These are phyloP conservation scores for Cutaneotrichosporon cavernicola DNA, from an alignment of 1,284 basidiomycete genomes.

Conservation along the genomic window DNA sequence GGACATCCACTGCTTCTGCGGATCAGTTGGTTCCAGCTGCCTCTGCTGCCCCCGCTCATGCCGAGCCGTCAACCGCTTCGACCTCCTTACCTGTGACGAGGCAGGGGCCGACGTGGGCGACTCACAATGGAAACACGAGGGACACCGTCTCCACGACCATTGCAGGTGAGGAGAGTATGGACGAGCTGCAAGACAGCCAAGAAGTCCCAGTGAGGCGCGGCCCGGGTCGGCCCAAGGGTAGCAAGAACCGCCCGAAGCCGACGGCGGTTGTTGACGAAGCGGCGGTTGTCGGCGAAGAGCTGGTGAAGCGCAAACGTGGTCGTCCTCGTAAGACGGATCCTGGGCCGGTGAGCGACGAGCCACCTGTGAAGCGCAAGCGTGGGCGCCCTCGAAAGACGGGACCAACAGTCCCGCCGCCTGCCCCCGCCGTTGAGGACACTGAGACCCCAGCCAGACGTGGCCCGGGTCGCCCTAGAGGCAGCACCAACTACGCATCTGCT, in stretches of 20 bases:
- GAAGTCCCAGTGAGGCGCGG: neutral
- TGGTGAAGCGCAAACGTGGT: neutral
- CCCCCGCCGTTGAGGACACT: neutral
- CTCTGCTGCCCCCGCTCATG: neutral
- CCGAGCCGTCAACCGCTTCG: neutral
- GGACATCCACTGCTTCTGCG: too few relatives aligned
- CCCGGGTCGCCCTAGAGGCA: neutral
- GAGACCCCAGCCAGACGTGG: neutral
- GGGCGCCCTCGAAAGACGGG: neutral
- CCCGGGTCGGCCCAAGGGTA: neutral
- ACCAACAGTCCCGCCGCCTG: neutral
- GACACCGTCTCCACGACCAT: neutral
- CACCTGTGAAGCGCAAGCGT: neutral
- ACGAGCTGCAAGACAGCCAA: neutral
- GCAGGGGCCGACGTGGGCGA: neutral
- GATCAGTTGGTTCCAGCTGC: neutral
- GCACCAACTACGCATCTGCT: neutral
- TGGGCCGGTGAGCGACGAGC: neutral
- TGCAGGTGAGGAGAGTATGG: neutral
- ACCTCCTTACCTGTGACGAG: neutral
- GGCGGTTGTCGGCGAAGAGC: neutral
- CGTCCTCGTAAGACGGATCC: neutral
- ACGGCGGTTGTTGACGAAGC: neutral
- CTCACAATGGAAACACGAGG: neutral
- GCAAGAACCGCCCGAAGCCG: neutral